These are phyloP conservation scores for Pleurotus tuber-regium DNA, from an alignment of 768 basidiomycete species.

Conservation along the genomic window DNA sequence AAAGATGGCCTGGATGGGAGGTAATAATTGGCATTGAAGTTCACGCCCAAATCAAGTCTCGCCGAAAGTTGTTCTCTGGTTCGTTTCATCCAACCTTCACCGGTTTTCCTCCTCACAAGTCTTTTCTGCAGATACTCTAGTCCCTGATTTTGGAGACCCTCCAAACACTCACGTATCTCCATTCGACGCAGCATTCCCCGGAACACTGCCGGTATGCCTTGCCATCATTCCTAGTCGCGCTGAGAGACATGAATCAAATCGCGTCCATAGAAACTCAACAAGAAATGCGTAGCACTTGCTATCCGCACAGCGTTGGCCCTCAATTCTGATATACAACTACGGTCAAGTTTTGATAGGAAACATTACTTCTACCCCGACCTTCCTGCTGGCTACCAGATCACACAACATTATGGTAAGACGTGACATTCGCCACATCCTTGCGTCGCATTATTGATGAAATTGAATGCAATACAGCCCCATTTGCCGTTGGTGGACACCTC, in stretches of 20 bases:
- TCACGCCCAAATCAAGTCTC: slow-evolving; percentile 90
- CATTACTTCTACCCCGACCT: slow-evolving; percentile 98
- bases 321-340: slow-evolving; percentile 54
- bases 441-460: slow-evolving; percentile 10
- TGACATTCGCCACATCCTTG: too few species aligned
- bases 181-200: slow-evolving; percentile 91
- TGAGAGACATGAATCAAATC: background rate
- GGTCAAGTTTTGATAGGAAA: slow-evolving; percentile 91
- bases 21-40: slow-evolving; percentile 94
- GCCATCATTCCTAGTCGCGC: background rate
- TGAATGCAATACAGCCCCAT: slow-evolving; percentile 53
- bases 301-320: slow-evolving; percentile 81
- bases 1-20: slow-evolving; percentile 82
- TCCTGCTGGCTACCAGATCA: slow-evolving; percentile 95
- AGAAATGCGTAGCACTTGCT: slow-evolving; percentile 73
- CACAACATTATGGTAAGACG: slow-evolving; percentile 87
- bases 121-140: slow-evolving; percentile 32
- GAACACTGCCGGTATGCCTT: slow-evolving; percentile 79
- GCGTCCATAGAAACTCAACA: slow-evolving; percentile 50
- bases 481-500: slow-evolving; percentile 69
- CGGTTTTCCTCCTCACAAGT: background rate
- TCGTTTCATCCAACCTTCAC: background rate
- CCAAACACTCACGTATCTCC: slow-evolving; percentile 74
- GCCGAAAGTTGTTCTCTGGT: slow-evolving; percentile 85
- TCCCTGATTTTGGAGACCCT: slow-evolving; percentile 38